Evolutionary conservation across 768 basidiomycete species (phyloP), one percentile per base, ranked within the genome.

Genomic region (Tricholoma furcatifolium): DNA sequence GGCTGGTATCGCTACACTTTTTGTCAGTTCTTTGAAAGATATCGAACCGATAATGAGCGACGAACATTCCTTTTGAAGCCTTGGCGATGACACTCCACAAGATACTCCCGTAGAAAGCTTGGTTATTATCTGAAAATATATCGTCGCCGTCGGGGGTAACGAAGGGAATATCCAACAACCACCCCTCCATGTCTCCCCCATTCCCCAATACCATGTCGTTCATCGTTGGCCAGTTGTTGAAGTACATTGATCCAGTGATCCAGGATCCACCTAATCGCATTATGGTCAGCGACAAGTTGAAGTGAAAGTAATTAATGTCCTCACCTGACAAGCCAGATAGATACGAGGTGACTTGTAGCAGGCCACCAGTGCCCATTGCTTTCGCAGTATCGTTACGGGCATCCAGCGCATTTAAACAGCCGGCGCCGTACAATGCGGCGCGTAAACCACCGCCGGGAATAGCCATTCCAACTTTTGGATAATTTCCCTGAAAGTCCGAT

Each of bases 271-370:
- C 84, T 83, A 31, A n/a, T 49, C 11, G 31, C 9, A 53, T 38
- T 12, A 24, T 24, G 14, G 31, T 50, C 6, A 42, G 42, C 35
- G 31, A 49, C 31, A 5, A 15, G 12, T 11, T n/a, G 3, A 5
- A 24, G 43, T 6, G 8, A 27, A 43, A 44, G 9, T 32, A 15
- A 30, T 43, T 1, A 24, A 5, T 40, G 12, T 8, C 63, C 71
- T 43, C 53, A 84, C 84, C 85, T 54, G 85, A 87, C 8, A 90
- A 72, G 1, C 81, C 87, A 9, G 82, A 67, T 38, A 87, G 70
- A 69, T 91, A 91, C 2, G 82, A 83, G 4, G 82, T 68, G n/a
- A 85, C 82, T 62, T 89, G 88, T 43, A 87, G 67, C 12, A 90
- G 71, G 2, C 86, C 87, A 2, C 87, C 87, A 0, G 85, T 84